Base-by-base conservation (phyloP, 108 stramenopile species). In the Conticribra weissflogii region DNA sequence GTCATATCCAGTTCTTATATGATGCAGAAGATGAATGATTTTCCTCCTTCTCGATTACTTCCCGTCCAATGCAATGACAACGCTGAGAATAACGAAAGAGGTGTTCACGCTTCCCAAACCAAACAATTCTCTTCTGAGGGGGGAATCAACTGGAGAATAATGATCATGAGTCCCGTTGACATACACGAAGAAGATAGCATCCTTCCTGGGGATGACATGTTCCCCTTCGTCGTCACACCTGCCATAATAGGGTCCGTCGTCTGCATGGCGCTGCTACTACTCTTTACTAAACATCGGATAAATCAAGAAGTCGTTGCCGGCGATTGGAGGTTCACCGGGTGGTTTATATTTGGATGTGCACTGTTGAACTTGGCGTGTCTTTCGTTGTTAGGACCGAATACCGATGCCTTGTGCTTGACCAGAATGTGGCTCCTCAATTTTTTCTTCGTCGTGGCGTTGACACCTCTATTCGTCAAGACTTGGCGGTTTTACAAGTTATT, bases 271-370 rank as follows among this genome's bases (percentile, higher is more conserved):
- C 48, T 84, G 0, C 67, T 71, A 16, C 16, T 32, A 22, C 28
- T 65, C 0, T 72, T 78, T 17, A 81, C 72, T 18, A 31, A 25
- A 8, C 47, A 71, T 25, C 75, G 83, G 19, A 67, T 63, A 0
- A 46, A 69, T 46, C 49, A 44, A 32, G 74, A 65, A 7, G 69
- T 81, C 23, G 23, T 60, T 15, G 62, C 55, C 47, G 30, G 74
- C 16, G 83, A 84, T 69, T 81, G 66, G 66, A 58, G 79, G 14
- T 84, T 84, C 34, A 84, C 79, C 15, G 72, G 71, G n/a, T 75
- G 76, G 3, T 84, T 84, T 54, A 50, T 84, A 34, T 22, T 74
- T 25, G 83, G 76, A 24, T 81, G 74, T 36, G 61, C 75, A 9
- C 27, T 81, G n/a, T 55, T 81, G 57, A 84, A 84, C 52, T 14